A percentile compares a stretch with the other conserved stretches of the same genome.
Conservation (phyloP, 2,329 filamentous ascomycete species). For the Cladosporium sp. region DNA sequence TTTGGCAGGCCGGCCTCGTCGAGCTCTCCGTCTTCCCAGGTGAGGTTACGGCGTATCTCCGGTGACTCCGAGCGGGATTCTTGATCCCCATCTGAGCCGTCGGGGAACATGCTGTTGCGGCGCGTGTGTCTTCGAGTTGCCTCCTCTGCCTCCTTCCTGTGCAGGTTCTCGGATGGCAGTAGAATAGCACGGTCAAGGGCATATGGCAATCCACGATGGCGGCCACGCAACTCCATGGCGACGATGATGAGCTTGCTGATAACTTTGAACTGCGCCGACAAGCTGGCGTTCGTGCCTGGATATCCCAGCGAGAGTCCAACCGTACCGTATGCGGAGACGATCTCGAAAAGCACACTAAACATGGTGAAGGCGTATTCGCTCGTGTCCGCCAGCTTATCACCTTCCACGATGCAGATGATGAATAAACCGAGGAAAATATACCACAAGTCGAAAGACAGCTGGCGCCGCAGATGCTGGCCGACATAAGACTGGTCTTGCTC, state of each 20-base stretch:
- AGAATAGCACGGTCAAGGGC: conserved; percentile 65
- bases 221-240: conserved; percentile 60
- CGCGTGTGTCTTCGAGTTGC: conserved; percentile 28
- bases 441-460: conserved; percentile 96
- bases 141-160: conserved; percentile 51
- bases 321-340: conserved; percentile 87
- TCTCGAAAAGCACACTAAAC: conserved; percentile 65
- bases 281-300: conserved; percentile 65
- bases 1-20: conserved; percentile 23
- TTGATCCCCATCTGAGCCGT: conserved; percentile 12
- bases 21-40: conserved; percentile 23
- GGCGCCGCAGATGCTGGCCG: conserved; percentile 81
- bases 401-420: conserved; percentile 85
- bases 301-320: conserved; percentile 89
- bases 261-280: conserved; percentile 73
- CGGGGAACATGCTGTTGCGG: conserved; percentile 21
- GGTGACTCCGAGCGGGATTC: not conserved
- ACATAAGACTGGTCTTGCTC: conserved; percentile 71
- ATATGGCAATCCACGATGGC: conserved; percentile 60
- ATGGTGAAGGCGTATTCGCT: conserved; percentile 49
- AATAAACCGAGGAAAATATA: conserved; percentile 93
- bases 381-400: conserved; percentile 57
- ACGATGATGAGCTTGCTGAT: conserved; percentile 62
- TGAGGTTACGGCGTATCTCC: conserved; percentile 9
- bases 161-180: conserved; percentile 58